Base-by-base conservation (phyloP, 2,329 filamentous ascomycete species). In the Sporothrix phasma region DNA sequence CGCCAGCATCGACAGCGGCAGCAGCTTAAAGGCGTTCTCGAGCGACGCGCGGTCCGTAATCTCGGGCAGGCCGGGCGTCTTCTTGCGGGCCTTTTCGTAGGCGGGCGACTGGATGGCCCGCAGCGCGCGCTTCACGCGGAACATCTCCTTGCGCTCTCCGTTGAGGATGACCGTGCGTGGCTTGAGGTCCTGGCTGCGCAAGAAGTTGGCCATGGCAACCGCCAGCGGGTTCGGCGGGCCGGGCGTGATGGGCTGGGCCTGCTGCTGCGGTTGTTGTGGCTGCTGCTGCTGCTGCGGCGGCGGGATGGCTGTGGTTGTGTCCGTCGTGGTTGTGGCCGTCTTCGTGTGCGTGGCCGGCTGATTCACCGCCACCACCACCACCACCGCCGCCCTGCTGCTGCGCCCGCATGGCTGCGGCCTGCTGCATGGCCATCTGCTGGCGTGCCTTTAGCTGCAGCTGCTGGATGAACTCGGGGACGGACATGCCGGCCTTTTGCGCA, bases 101-200 rank as follows among this genome's bases (percentile, higher is more conserved):
- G 88, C 92, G 59, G 90, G 89, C 24, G 92, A 94, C 75, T 96
- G 81, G 62, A 99, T 83, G 31, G 90, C 92, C 71, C 94, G 89
- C 67, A 99, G 88, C 46, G 94, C 94, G 74, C 94, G 90, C 82
- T 97, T 97, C 75, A 99, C 94, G 82, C 88, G 89, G 77, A 99
- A 97, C 90, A 99, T 95, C 69, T 99, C 93, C 78, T 96, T 97
- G 72, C 94, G 85, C 81, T 97, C 92, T 71, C 94, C 94, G 69
- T 97, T 92, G 69, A 97, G 84, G 68, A 99, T 95, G 74, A 90
- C 93, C 19, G 92, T 97, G 68, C 94, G 83, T 19, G 84, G 82
- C 82, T 99, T 99, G 68, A 99, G 78, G 66, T 94, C 85, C 77
- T 97, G 92, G 65, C 83, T 76, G 69, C 87, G 86, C 66, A 99